Evolutionary conservation across 331 rosid genomes (phyloP).

Genomic region (Malus hybrid): DNA sequence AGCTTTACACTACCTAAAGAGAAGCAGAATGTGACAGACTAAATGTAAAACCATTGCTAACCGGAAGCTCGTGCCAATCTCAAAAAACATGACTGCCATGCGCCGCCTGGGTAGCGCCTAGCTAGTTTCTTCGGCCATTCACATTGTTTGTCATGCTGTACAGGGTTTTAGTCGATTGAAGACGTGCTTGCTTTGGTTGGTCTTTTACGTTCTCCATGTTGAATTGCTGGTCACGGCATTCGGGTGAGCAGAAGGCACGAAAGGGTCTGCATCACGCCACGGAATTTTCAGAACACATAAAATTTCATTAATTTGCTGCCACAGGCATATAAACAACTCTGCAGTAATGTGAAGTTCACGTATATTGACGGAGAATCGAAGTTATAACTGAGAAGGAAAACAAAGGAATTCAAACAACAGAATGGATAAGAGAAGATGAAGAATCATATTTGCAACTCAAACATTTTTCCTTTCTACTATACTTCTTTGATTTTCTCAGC

Average conservation of each 20-base stretch:
- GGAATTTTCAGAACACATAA: background rate
- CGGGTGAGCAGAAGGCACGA: slow-evolving; percentile 4
- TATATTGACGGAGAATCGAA: too few relatives aligned
- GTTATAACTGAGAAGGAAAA: background rate
- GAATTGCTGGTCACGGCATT: slow-evolving; percentile 4
- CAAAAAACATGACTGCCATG: slow-evolving; percentile 1
- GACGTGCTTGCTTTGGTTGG: background rate
- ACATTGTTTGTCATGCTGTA: background rate
- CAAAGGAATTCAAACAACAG: background rate
- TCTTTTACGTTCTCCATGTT: background rate
- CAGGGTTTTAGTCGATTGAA: background rate
- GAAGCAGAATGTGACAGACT: background rate
- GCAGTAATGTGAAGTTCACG: background rate
- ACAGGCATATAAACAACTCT: background rate
- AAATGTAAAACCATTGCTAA: background rate
- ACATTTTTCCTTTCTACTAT: background rate
- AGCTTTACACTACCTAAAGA: too few relatives aligned
- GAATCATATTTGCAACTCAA: background rate
- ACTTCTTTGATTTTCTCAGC: background rate
- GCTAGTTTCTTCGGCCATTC: background rate
- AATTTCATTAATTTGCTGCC: background rate
- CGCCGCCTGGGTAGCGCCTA: background rate
- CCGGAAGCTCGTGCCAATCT: background rate
- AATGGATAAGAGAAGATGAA: too few relatives aligned
- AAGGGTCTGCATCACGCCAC: background rate